Percentiles rank a stretch among this genome's conserved stretches.
Conservation (phyloP, 352 stramenopile species). For the Phytopythium sindhum region DNA sequence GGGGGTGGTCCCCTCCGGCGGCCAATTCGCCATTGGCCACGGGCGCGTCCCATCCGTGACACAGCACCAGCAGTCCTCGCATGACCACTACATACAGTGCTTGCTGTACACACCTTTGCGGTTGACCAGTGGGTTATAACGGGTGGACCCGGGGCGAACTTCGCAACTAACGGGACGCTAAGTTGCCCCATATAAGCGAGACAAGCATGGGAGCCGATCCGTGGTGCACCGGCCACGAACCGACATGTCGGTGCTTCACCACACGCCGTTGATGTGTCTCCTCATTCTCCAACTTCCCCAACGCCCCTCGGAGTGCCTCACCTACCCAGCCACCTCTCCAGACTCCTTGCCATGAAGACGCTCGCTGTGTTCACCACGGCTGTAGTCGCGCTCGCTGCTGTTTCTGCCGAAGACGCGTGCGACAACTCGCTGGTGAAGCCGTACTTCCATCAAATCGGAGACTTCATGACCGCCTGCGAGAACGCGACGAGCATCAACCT, state of each 20-base stretch:
- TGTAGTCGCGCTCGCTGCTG: background rate
- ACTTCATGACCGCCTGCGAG: conserved; percentile 10
- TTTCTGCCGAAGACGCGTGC: conserved; percentile 9
- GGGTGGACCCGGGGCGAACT: background rate
- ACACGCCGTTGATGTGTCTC: background rate
- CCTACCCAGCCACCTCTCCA: background rate
- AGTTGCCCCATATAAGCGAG: too few relatives aligned
- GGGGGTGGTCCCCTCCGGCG: too few relatives aligned
- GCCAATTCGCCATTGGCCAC: background rate
- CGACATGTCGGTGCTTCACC: background rate
- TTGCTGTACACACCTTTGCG: background rate
- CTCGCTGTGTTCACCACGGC: background rate
- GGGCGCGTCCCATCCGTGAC: background rate
- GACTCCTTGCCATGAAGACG: background rate
- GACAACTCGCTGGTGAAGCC: conserved; percentile 14
- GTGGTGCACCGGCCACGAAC: background rate
- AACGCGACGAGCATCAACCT: conserved; percentile 15
- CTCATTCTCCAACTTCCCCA: background rate
- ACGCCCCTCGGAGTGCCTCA: background rate
- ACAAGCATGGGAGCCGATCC: background rate
- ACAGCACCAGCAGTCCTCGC: background rate
- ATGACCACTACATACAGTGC: too few relatives aligned
- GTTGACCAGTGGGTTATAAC: background rate
- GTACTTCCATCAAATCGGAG: conserved; percentile 11
- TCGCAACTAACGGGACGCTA: too few relatives aligned